Conservation (phyloP, 1,284 basidiomycete species). For the Cryptococcus hybrid region DNA sequence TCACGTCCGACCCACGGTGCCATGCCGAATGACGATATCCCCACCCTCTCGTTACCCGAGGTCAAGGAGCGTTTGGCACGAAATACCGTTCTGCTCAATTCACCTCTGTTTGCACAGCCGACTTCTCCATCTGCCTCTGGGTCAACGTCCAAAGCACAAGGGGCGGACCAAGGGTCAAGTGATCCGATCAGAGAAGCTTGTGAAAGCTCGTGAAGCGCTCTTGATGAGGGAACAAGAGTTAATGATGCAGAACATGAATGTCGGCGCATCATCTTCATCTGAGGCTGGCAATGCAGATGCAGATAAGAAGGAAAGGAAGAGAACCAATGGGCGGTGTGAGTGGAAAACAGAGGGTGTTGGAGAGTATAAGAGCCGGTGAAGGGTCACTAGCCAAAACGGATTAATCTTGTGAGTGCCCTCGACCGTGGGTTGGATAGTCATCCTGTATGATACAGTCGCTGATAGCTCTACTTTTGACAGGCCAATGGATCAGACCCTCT, state of each 20-base stretch:
- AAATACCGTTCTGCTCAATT: slow-evolving; percentile 35
- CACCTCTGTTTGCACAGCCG: slow-evolving; percentile 18
- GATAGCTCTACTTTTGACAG: slow-evolving; percentile 8
- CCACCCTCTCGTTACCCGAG: slow-evolving; percentile 30
- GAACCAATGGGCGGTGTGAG: slow-evolving; percentile 12
- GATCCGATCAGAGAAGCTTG: slow-evolving; percentile 35
- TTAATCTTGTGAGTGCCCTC: slow-evolving; percentile 34
- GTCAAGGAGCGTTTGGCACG: slow-evolving; percentile 39
- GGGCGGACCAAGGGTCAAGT: not conserved
- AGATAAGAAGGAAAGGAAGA: slow-evolving; percentile 4
- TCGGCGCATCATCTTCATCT: slow-evolving; percentile 5
- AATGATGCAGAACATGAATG: slow-evolving; percentile 14
- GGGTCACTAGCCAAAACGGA: slow-evolving; percentile 16
- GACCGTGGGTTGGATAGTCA: not conserved
- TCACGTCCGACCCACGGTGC: no score
- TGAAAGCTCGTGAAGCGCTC: slow-evolving; percentile 27
- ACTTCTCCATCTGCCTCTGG: slow-evolving; percentile 3
- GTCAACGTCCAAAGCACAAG: not conserved
- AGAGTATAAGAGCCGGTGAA: slow-evolving; percentile 30
- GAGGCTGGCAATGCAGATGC: not conserved
- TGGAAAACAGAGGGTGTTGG: slow-evolving; percentile 38
- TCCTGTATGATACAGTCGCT: not conserved
- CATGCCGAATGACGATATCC: slow-evolving; percentile 21
- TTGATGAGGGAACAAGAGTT: slow-evolving; percentile 38
- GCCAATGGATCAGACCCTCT: slow-evolving; percentile 31